Evolutionary conservation across 148 eudicot species (phyloP).

Genomic region (Dysphania ambrosioides): DNA sequence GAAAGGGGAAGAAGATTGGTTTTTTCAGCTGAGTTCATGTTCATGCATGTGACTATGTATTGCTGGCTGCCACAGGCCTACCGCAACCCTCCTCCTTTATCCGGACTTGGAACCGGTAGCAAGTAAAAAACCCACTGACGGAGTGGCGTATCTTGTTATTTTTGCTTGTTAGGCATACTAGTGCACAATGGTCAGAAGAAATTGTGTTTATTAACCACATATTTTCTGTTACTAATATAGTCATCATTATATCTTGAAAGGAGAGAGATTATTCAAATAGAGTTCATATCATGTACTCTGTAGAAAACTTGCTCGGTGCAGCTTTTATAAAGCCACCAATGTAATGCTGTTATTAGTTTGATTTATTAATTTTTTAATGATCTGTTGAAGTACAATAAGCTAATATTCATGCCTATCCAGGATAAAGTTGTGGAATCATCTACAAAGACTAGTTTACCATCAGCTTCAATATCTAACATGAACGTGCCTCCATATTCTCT

Average conservation of each 20-base stretch:
- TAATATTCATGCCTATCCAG: slow-evolving; percentile 41
- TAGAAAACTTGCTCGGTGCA: not conserved
- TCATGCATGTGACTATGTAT: no score
- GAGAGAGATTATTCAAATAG: not conserved
- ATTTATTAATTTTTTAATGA: not conserved
- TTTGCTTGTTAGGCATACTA: not conserved
- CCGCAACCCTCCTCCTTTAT: no score
- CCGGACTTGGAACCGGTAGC: no score
- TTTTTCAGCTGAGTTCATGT: not conserved
- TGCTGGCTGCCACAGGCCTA: no score
- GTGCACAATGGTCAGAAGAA: not conserved
- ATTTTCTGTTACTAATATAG: no score
- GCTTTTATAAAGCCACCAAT: no score
- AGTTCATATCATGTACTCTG: no score
- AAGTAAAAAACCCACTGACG: no score
- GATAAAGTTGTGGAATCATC: slow-evolving; percentile 63
- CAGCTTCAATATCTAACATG: slow-evolving; percentile 38
- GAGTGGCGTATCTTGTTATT: not conserved
- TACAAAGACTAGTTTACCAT: slow-evolving; percentile 45
- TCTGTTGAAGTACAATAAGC: slow-evolving; percentile 10
- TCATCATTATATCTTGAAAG: no score
- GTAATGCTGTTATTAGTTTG: not conserved
- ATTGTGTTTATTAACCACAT: no score
- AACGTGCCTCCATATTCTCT: slow-evolving; percentile 48
- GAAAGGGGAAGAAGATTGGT: not conserved